These are phyloP conservation scores for Acorus gramineus DNA, from an alignment of 106 monocot species.

Conservation along the genomic window DNA sequence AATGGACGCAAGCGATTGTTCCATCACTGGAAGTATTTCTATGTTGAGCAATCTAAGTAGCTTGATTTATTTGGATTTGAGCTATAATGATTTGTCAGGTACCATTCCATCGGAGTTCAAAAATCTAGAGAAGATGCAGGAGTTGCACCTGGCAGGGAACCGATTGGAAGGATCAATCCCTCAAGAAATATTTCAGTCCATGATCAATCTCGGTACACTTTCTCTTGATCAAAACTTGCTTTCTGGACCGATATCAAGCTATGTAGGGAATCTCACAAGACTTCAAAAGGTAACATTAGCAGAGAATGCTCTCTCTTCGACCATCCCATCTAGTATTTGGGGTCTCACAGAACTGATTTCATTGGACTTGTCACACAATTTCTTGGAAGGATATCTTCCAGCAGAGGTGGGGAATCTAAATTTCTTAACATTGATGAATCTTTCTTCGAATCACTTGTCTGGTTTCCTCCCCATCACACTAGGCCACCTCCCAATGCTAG, in stretches of 20 bases:
- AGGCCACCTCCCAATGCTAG: constrained; percentile 1
- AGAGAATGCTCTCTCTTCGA: not conserved
- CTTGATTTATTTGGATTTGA: no score
- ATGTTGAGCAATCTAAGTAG: no score
- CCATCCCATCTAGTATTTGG: constrained; percentile 1
- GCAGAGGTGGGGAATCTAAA: constrained; percentile 3
- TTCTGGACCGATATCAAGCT: constrained; percentile 5
- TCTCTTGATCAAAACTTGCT: not conserved
- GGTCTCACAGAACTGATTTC: not conserved
- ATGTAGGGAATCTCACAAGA: constrained; percentile 1
- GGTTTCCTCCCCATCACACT: not conserved
- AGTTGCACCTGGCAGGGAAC: no score
- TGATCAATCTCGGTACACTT: no score
- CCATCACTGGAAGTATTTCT: no score
- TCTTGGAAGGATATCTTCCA: not conserved
- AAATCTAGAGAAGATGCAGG: no score
- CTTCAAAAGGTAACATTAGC: not conserved
- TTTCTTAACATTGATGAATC: not conserved
- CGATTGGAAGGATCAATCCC: no score
- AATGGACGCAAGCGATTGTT: no score
- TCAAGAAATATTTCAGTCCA: no score
- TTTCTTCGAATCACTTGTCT: constrained; percentile 2
- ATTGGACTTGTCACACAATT: constrained; percentile 1
- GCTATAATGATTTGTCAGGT: no score
- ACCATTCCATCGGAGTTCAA: no score